phyloP scores from a whole-genome alignment of 306 rosid species.

The Myrica gale region DNA sequence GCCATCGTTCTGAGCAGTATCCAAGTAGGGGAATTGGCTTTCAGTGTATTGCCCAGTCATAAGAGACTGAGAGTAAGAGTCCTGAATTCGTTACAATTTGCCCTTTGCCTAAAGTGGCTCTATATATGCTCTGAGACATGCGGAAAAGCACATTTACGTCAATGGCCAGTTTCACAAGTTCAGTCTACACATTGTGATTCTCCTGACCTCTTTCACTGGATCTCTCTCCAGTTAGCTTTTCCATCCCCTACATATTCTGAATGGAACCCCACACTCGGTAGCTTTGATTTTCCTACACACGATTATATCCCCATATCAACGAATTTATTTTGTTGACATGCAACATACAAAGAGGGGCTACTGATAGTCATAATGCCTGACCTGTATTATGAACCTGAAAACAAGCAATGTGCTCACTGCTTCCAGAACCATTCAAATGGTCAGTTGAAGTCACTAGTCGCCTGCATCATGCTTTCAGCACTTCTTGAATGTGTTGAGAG shows the following conservation, averaged over 20 bases:
- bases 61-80: not conserved
- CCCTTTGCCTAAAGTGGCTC: too few relatives aligned
- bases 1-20: too few relatives aligned
- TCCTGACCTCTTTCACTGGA: conserved; percentile 28
- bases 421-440: conserved; percentile 29
- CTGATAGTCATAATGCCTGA: conserved; percentile 35
- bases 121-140: not conserved
- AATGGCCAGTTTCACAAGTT: conserved; percentile 17
- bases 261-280: conserved; percentile 14
- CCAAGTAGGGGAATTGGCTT: too few relatives aligned
- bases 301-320: conserved; percentile 37
- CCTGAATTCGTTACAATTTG: not conserved
- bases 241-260: conserved; percentile 24
- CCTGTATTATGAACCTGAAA: conserved; percentile 37
- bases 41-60: not conserved
- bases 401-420: conserved; percentile 35
- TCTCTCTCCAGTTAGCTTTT: conserved; percentile 20
- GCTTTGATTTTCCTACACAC: conserved; percentile 15
- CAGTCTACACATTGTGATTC: conserved; percentile 25
- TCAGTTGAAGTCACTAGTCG: conserved; percentile 40
- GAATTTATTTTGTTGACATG: not conserved
- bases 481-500: conserved; percentile 79
- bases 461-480: conserved; percentile 46
- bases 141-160: conserved; percentile 10
- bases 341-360: conserved; percentile 6